These are phyloP conservation scores for Hypoxylon sp. DNA, from an alignment of 2,329 filamentous ascomycete genomes.

Conservation along the genomic window DNA sequence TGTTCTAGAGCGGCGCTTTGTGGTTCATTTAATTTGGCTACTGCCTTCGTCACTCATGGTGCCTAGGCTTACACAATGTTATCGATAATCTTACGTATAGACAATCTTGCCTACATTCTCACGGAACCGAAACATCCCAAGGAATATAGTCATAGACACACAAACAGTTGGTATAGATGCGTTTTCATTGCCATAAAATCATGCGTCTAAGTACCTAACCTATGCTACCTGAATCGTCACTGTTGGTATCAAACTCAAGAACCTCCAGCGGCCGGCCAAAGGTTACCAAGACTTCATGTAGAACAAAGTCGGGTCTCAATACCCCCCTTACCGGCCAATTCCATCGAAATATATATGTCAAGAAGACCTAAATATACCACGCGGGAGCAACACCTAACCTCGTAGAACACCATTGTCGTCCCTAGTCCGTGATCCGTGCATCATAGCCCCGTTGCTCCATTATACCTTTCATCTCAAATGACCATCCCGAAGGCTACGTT, in stretches of 20 bases:
- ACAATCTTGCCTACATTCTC: not conserved
- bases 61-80: not conserved
- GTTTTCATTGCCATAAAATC: constrained; percentile 48
- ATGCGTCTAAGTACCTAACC: constrained; percentile 41
- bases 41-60: not conserved
- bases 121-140: not conserved
- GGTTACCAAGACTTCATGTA: constrained; percentile 28
- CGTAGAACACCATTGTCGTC: constrained; percentile 44
- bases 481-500: constrained; percentile 9
- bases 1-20: not conserved
- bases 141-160: not conserved
- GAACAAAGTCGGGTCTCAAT: constrained; percentile 25
- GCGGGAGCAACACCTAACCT: constrained; percentile 30
- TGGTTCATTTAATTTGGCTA: not conserved
- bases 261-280: constrained; percentile 21
- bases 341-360: constrained; percentile 28
- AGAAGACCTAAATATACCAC: constrained; percentile 22
- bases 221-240: constrained; percentile 42
- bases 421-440: constrained; percentile 42
- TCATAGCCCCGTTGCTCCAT: constrained; percentile 35
- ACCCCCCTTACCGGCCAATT: constrained; percentile 26
- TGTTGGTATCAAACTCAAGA: constrained; percentile 33
- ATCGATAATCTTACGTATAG: not conserved
- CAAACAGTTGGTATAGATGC: constrained; percentile 41
- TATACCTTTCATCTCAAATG: constrained; percentile 25